phyloP scores from a whole-genome alignment of 768 basidiomycete species.

The Asterophora parasitica region DNA sequence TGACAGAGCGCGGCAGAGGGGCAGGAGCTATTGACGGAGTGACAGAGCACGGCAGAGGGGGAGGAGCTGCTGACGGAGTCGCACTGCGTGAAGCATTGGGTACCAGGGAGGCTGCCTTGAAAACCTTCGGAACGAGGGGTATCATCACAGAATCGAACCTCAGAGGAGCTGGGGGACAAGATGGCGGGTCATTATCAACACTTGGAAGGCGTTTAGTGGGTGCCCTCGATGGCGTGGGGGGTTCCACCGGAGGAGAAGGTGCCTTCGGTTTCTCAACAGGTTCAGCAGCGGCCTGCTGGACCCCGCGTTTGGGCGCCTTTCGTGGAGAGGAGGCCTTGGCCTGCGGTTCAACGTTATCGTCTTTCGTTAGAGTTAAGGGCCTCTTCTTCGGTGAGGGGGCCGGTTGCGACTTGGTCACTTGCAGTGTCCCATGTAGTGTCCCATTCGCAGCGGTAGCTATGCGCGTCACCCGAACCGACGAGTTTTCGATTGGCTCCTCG shows the following conservation, averaged over 20 bases:
- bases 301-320: not conserved
- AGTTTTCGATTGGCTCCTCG: not conserved
- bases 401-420: not conserved
- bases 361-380: not conserved
- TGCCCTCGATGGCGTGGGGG: not conserved
- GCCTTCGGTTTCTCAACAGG: not conserved
- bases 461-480: not conserved
- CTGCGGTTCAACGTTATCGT: not conserved
- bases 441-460: not conserved
- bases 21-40: not conserved
- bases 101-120: not conserved
- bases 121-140: not conserved
- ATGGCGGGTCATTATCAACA: not conserved
- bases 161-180: not conserved
- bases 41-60: slow-evolving; percentile 2
- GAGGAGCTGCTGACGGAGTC: not conserved
- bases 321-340: not conserved
- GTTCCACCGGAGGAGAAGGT: not conserved
- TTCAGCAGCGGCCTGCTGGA: not conserved
- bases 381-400: slow-evolving; percentile 6
- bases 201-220: not conserved
- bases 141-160: slow-evolving; percentile 5
- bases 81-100: not conserved
- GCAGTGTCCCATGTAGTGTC: not conserved
- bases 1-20: slow-evolving; percentile 3